phyloP scores from a whole-genome alignment of 352 stramenopile species.

The Aphanomyces astaci region DNA sequence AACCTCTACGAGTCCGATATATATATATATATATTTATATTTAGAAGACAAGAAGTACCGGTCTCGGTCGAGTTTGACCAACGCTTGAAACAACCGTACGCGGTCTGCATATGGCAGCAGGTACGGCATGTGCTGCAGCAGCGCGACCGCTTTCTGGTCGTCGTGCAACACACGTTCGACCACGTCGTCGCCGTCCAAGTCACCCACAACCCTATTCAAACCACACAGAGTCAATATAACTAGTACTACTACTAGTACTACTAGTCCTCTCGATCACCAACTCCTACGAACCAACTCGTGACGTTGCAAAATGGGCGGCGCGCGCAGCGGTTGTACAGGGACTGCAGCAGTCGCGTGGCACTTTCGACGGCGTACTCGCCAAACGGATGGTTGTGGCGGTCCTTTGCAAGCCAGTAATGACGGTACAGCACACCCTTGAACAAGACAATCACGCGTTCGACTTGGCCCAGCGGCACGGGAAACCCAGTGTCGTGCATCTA shows the following conservation, averaged over 20 bases:
- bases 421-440: conserved; percentile 52
- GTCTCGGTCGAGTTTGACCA: conserved; percentile 49
- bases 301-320: conserved; percentile 65
- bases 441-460: conserved; percentile 50
- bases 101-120: conserved; percentile 60
- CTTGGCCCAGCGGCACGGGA: conserved; percentile 52
- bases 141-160: conserved; percentile 46
- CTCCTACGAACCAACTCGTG: conserved; percentile 49
- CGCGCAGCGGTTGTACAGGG: conserved; percentile 63
- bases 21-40: not conserved
- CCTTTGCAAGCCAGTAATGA: conserved; percentile 41
- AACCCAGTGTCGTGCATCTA: conserved; percentile 66
- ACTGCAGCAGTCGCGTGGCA: conserved; percentile 45
- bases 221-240: too few species aligned
- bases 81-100: conserved; percentile 57
- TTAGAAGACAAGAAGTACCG: not conserved
- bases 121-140: conserved; percentile 69
- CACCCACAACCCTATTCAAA: conserved; percentile 40
- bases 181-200: conserved; percentile 46
- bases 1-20: too few species aligned
- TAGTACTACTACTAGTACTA: too few species aligned
- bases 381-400: conserved; percentile 35
- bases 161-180: conserved; percentile 48
- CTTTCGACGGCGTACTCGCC: conserved; percentile 50
- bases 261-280: too few species aligned